A percentile compares a stretch with the other conserved stretches of the same genome.
Conservation (phyloP, 2,329 filamentous ascomycete genomes). For the Neoarthrinium moseri region DNA sequence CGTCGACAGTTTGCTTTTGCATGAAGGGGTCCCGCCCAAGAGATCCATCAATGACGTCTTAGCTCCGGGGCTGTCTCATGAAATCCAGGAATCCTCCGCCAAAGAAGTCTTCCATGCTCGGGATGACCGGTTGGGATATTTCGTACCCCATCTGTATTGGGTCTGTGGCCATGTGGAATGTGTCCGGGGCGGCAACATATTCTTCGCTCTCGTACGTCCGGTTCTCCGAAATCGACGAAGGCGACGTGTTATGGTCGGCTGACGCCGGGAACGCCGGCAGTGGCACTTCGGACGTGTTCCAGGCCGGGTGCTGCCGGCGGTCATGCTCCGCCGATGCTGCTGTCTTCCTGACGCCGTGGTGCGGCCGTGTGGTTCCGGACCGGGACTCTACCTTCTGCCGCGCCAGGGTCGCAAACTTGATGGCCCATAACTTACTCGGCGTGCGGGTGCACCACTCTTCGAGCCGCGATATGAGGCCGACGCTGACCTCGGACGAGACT, state of each 20-base stretch:
- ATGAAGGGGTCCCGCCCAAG: background rate
- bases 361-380: constrained; percentile 4
- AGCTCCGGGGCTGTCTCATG: constrained; percentile 16
- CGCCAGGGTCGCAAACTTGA: constrained; percentile 27
- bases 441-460: constrained; percentile 27
- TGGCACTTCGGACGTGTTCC: constrained; percentile 5
- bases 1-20: too few relatives aligned
- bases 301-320: constrained; percentile 3
- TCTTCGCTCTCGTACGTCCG: constrained; percentile 8
- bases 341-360: constrained; percentile 3
- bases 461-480: constrained; percentile 25
- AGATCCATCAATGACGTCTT: background rate
- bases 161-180: constrained; percentile 8
- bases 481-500: constrained; percentile 23
- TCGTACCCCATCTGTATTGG: constrained; percentile 6
- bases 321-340: constrained; percentile 2
- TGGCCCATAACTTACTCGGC: constrained; percentile 29
- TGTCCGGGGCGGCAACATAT: constrained; percentile 7
- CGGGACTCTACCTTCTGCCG: constrained; percentile 26
- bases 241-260: constrained; percentile 6
- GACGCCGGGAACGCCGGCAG: constrained; percentile 2
- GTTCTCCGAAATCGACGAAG: constrained; percentile 6
- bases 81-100: constrained; percentile 30
- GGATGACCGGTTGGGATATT: constrained; percentile 24
- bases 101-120: constrained; percentile 32